Percentiles rank a stretch among this genome's conserved stretches.
Conservation (phyloP, 352 stramenopile species). For the Peronospora farinosa region DNA sequence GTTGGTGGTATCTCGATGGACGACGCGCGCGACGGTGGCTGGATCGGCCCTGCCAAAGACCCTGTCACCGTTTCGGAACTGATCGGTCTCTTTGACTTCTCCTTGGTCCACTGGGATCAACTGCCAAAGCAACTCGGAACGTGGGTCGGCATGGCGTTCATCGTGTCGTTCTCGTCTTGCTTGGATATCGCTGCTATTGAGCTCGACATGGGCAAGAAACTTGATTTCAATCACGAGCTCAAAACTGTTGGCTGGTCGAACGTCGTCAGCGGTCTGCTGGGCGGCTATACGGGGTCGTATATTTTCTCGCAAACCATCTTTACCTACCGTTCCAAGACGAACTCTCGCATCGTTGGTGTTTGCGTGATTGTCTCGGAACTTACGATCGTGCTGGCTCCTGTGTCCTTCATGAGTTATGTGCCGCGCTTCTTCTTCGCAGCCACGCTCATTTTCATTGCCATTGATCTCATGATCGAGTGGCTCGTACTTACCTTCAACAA, state of each 20-base stretch:
- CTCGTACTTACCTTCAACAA: constrained; percentile 78
- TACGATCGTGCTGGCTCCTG: constrained; percentile 76
- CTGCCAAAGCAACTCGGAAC: constrained; percentile 87
- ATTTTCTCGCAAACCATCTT: constrained; percentile 99
- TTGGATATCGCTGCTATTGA: constrained; percentile 96
- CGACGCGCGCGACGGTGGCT: constrained; percentile 87
- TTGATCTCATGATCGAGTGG: constrained; percentile 97
- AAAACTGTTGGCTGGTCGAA: constrained; percentile 95
- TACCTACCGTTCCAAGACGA: constrained; percentile 88
- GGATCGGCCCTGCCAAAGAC: constrained; percentile 75
- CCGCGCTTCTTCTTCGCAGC: constrained; percentile 96
- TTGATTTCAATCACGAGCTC: constrained; percentile 94
- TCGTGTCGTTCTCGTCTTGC: constrained; percentile 94
- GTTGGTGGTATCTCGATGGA: constrained; percentile 74
- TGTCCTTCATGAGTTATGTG: constrained; percentile 91
- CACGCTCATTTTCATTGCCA: constrained; percentile 94
- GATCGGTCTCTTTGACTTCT: constrained; percentile 88
- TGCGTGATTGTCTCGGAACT: constrained; percentile 85
- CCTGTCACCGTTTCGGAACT: constrained; percentile 50
- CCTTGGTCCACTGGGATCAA: constrained; percentile 81
- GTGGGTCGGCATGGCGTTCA: constrained; percentile 93
- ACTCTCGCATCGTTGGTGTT: constrained; percentile 85
- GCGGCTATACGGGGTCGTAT: constrained; percentile 96
- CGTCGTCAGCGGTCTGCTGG: constrained; percentile 89
- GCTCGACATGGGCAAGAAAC: constrained; percentile 89